Conservation (phyloP, 2,329 filamentous ascomycete genomes). For the Aplosporella prunicola region DNA sequence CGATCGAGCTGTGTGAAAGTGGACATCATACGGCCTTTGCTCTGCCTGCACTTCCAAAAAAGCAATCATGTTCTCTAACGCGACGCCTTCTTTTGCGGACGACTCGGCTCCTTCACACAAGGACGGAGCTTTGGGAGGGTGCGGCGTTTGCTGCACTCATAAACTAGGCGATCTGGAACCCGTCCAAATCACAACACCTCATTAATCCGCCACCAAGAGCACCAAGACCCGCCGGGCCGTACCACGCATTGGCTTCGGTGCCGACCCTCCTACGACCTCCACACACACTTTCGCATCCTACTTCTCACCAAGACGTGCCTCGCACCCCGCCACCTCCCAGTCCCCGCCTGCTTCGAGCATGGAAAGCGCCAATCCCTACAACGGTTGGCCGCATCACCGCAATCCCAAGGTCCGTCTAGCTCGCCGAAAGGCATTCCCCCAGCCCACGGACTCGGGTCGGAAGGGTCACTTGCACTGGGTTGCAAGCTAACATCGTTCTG, state of each 20-base stretch:
- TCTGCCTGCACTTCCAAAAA: too few relatives aligned
- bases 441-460: not conserved
- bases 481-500: conserved; percentile 7
- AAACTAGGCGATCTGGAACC: too few relatives aligned
- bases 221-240: conserved; percentile 6
- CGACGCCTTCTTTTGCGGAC: too few relatives aligned
- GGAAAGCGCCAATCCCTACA: conserved; percentile 5
- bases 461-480: not conserved
- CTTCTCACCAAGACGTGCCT: not conserved
- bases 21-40: too few relatives aligned
- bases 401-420: conserved; percentile 13
- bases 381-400: conserved; percentile 13
- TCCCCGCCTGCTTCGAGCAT: not conserved
- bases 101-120: too few relatives aligned
- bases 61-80: too few relatives aligned
- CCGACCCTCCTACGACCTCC: conserved; percentile 3
- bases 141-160: too few relatives aligned
- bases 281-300: not conserved
- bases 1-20: too few relatives aligned
- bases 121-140: too few relatives aligned
- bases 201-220: conserved; percentile 11
- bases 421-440: not conserved
- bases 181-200: conserved; percentile 10
- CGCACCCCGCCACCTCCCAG: not conserved
- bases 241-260: conserved; percentile 9